Evolutionary conservation across 441 rosid genomes (phyloP).

Genomic region (Populus tomentosa): DNA sequence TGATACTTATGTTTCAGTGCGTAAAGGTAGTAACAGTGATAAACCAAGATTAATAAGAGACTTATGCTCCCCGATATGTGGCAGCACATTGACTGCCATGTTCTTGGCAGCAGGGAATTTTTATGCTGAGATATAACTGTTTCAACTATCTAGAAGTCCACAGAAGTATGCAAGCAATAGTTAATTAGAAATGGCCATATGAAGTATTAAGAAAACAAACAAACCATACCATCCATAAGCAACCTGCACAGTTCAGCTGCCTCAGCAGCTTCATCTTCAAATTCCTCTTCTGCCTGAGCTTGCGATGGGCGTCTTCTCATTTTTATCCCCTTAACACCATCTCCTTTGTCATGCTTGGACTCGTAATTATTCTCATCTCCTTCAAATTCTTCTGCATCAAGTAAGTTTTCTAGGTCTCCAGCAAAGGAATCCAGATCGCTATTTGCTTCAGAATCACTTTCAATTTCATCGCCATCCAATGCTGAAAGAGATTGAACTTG

Average conservation of each 20-base stretch:
- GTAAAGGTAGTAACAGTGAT: not conserved
- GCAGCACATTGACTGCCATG: not conserved
- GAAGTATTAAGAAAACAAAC: constrained; percentile 13
- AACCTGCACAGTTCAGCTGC: constrained; percentile 89
- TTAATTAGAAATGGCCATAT: not conserved
- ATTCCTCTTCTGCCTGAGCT: constrained; percentile 89
- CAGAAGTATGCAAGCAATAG: not conserved
- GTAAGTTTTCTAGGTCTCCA: constrained; percentile 96
- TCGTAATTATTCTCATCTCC: constrained; percentile 66
- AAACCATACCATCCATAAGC: constrained; percentile 90
- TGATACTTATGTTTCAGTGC: not conserved
- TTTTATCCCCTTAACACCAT: constrained; percentile 88
- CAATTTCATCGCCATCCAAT: constrained; percentile 79
- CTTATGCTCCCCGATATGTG: not conserved
- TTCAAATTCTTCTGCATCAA: constrained; percentile 95
- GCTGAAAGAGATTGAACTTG: constrained; percentile 87
- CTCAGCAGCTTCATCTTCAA: constrained; percentile 97
- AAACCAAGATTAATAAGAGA: not conserved
- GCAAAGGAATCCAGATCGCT: constrained; percentile 99
- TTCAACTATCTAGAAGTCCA: not conserved
- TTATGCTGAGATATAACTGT: not conserved
- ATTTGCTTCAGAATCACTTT: constrained; percentile 90
- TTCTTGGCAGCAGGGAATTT: not conserved
- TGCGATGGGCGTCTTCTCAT: constrained; percentile 84
- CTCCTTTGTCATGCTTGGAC: constrained; percentile 66